Conservation (phyloP, 768 basidiomycete genomes). For the Terana coerulea region DNA sequence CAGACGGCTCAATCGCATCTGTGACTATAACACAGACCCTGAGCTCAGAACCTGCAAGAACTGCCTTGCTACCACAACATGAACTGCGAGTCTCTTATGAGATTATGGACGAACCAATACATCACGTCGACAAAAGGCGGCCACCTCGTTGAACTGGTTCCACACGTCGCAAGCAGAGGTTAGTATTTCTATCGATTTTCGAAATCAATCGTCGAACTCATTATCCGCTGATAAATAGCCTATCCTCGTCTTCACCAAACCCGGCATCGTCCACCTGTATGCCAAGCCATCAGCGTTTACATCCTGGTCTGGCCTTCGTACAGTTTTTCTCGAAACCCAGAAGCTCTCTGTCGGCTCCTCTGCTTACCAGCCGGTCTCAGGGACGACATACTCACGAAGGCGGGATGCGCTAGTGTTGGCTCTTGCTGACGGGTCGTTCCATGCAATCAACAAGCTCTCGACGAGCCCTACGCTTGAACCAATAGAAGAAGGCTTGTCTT, state of each 20-base stretch:
- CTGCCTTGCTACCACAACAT: constrained; percentile 33
- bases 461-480: constrained; percentile 31
- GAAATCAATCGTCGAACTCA: constrained; percentile 1
- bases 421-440: constrained; percentile 69
- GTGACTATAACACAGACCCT: neutral
- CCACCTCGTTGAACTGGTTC: constrained; percentile 60
- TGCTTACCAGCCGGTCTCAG: constrained; percentile 53
- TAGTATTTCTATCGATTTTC: constrained; percentile 21
- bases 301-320: constrained; percentile 48
- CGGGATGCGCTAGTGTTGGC: constrained; percentile 55
- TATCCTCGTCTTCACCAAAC: constrained; percentile 53
- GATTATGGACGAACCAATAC: constrained; percentile 9
- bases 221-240: constrained; percentile 34
- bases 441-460: constrained; percentile 52
- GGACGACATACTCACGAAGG: constrained; percentile 47
- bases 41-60: neutral
- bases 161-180: constrained; percentile 36
- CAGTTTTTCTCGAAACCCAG: constrained; percentile 42
- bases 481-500: constrained; percentile 28
- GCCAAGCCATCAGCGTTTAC: constrained; percentile 29
- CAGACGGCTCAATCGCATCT: constrained; percentile 56
- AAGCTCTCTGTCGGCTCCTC: constrained; percentile 57
- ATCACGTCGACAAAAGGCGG: constrained; percentile 37
- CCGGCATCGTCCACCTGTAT: constrained; percentile 61
- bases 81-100: constrained; percentile 21